phyloP scores from a whole-genome alignment of 192 early-diverging fungal species.

The Bifiguratus adelaidae region DNA sequence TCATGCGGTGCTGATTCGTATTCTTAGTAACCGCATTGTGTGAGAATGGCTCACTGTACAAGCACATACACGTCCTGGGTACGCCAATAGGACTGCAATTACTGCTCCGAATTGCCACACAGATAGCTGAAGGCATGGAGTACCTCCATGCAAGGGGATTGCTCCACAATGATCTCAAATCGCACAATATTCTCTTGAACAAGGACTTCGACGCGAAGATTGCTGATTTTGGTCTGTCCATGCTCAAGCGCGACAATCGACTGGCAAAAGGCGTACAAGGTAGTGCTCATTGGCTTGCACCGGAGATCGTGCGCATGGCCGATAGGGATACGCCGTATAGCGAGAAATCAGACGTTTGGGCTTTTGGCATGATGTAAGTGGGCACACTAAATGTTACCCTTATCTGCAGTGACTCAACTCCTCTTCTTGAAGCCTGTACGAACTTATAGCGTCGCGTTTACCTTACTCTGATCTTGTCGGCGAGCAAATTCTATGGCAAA shows the following conservation, averaged over 20 bases:
- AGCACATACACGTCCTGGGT: background rate
- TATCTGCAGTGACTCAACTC: background rate
- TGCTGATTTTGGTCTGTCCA: background rate
- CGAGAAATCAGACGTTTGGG: background rate
- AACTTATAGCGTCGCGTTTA: background rate
- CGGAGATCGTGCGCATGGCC: background rate
- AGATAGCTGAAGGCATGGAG: background rate
- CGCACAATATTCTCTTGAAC: constrained; percentile 1
- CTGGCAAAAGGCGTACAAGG: background rate
- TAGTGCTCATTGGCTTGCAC: background rate
- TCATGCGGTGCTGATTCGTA: too few species aligned
- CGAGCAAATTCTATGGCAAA: constrained; percentile 1
- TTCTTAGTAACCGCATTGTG: background rate
- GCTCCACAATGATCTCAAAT: background rate
- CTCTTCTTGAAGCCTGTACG: background rate
- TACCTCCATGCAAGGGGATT: constrained; percentile 1
- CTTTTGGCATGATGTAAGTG: background rate
- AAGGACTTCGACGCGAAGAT: background rate
- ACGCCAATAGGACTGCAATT: background rate
- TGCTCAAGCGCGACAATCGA: background rate
- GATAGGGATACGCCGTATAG: background rate
- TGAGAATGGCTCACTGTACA: background rate
- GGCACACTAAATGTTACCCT: background rate
- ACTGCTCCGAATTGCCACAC: background rate
- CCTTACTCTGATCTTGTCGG: background rate